Evolutionary conservation across 371 early-diverging fungal genomes (phyloP).

Genomic region (Apophysomyces sp.): DNA sequence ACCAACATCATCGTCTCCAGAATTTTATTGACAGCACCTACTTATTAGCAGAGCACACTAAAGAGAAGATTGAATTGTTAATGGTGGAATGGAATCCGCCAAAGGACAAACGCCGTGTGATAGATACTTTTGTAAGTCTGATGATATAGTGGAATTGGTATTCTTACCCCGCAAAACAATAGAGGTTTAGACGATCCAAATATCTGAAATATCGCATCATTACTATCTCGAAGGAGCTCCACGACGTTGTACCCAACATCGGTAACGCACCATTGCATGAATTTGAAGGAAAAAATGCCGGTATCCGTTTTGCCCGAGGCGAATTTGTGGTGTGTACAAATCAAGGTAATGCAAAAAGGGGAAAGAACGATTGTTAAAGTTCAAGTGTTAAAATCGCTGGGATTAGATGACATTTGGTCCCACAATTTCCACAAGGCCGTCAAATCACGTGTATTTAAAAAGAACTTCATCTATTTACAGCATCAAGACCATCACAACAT

Average conservation of each 20-base stretch:
- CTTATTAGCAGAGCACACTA: slow-evolving; percentile 37
- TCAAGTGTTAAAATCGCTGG: background rate
- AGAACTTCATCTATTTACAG: slow-evolving; percentile 39
- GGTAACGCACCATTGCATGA: slow-evolving; percentile 46
- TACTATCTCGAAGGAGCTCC: slow-evolving; percentile 34
- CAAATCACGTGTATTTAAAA: slow-evolving; percentile 37
- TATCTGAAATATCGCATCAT: slow-evolving; percentile 44
- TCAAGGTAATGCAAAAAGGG: slow-evolving; percentile 35
- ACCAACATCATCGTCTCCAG: slow-evolving; percentile 45
- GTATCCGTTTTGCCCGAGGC: slow-evolving; percentile 47
- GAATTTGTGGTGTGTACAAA: slow-evolving; percentile 45
- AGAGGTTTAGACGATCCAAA: slow-evolving; percentile 44
- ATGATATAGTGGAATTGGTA: background rate
- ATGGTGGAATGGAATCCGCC: slow-evolving; percentile 52
- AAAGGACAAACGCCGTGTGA: slow-evolving; percentile 25
- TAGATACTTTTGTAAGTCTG: slow-evolving; percentile 40
- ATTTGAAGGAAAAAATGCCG: slow-evolving; percentile 49
- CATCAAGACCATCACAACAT: slow-evolving; percentile 40
- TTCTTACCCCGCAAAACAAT: background rate
- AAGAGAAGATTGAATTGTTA: slow-evolving; percentile 40
- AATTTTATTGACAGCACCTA: slow-evolving; percentile 45
- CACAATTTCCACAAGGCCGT: slow-evolving; percentile 47
- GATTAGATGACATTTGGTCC: slow-evolving; percentile 48
- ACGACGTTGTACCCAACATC: slow-evolving; percentile 31
- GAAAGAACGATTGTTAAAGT: background rate